Percentiles rank a stretch among this genome's conserved stretches.
These are phyloP conservation scores for Periconia digitata DNA, from an alignment of 2,329 filamentous ascomycete species.

Conservation along the genomic window DNA sequence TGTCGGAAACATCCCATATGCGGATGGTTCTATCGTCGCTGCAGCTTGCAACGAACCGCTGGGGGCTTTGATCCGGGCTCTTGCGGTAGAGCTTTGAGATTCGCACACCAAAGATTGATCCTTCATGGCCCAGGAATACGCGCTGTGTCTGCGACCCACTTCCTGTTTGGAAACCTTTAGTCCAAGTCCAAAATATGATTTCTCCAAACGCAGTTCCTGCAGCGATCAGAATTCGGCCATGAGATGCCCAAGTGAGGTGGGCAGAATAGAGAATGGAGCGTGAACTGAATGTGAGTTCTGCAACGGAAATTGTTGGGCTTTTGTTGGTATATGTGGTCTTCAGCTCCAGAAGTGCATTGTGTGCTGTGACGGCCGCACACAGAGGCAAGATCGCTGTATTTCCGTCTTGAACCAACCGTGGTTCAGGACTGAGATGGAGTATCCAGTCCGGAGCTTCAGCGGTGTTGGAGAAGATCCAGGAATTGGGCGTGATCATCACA, in stretches of 20 bases:
- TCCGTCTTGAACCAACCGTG: slow-evolving; percentile 12
- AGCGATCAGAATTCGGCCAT: slow-evolving; percentile 68
- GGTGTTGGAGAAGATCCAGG: slow-evolving; percentile 19
- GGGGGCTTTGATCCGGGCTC: slow-evolving; percentile 39
- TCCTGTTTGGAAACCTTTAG: slow-evolving; percentile 29
- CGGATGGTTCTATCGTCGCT: slow-evolving; percentile 91
- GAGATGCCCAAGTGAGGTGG: slow-evolving; percentile 64
- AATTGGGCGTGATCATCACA: slow-evolving; percentile 18
- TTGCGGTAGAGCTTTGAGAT: slow-evolving; percentile 58
- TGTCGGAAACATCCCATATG: slow-evolving; percentile 78
- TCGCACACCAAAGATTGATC: slow-evolving; percentile 87
- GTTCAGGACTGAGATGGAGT: slow-evolving; percentile 29
- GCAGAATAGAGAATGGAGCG: slow-evolving; percentile 88
- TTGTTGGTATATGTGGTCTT: slow-evolving; percentile 20
- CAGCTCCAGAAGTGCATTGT: slow-evolving; percentile 74
- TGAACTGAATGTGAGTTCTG: slow-evolving; percentile 63
- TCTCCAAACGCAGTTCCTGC: slow-evolving; percentile 95
- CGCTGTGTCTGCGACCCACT: slow-evolving; percentile 50
- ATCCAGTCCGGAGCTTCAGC: slow-evolving; percentile 41
- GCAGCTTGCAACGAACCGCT: slow-evolving; percentile 80
- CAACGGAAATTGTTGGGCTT: slow-evolving; percentile 39
- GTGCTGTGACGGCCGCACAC: slow-evolving; percentile 67
- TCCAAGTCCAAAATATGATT: slow-evolving; percentile 83
- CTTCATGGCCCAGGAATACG: slow-evolving; percentile 73
- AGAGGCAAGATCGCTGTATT: slow-evolving; percentile 4